These are phyloP conservation scores for Hypoxylon perforatum DNA, from an alignment of 495 filamentous ascomycete species.

Conservation along the genomic window DNA sequence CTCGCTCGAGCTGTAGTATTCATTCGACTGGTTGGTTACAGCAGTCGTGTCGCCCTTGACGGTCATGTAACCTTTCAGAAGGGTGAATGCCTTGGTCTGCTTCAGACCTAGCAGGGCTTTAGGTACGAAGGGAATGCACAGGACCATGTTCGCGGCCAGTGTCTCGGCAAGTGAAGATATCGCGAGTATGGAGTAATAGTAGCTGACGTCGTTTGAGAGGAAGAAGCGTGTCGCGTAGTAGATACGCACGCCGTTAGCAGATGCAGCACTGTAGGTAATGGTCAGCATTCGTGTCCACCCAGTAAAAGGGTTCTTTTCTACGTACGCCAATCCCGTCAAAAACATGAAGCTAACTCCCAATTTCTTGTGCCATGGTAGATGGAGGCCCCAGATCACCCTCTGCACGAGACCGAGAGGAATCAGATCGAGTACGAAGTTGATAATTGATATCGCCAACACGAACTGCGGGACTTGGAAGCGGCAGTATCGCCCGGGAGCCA, in stretches of 20 bases:
- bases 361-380: not conserved
- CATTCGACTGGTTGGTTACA: too few relatives aligned
- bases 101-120: not conserved
- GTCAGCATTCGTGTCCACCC: not conserved
- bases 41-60: not conserved
- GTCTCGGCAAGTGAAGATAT: not conserved
- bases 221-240: conserved; percentile 3
- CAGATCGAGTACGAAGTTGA: conserved; percentile 1
- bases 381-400: conserved; percentile 5
- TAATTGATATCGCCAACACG: not conserved
- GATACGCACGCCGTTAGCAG: not conserved
- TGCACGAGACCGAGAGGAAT: not conserved
- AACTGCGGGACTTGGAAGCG: conserved; percentile 1
- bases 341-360: not conserved
- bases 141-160: not conserved
- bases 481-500: conserved; percentile 1
- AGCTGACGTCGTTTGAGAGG: not conserved
- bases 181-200: conserved; percentile 1
- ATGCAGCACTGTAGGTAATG: not conserved
- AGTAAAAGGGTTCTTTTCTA: not conserved
- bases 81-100: not conserved
- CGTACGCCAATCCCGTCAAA: not conserved
- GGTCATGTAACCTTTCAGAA: conserved; percentile 1
- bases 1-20: too few relatives aligned
- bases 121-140: not conserved